Evolutionary conservation across 768 basidiomycete species (phyloP), one percentile per base, ranked within the genome.

Genomic region (Epithele typhae): DNA sequence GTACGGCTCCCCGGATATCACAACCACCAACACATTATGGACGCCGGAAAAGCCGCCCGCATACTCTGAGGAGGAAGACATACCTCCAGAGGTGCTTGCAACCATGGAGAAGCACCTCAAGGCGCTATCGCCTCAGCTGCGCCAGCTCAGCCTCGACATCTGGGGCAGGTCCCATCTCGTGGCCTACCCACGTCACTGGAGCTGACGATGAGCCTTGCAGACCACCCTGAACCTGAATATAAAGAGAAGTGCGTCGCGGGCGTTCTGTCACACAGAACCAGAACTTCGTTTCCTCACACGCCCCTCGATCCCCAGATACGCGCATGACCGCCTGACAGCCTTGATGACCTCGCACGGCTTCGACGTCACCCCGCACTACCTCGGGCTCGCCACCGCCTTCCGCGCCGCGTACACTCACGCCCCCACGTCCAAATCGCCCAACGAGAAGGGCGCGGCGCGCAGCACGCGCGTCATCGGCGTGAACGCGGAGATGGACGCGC

Each of bases 351-450:
- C 64, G 27, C 75, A 81, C 46, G 86, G 84, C 6, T 92, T 89
- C 63, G 63, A 64, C n/a, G 82, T 90, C 19, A 88, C 81, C 3
- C 70, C 66, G 41, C 79, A 81, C 56, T 87, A 90, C 57, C 75
- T 84, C 40, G 81, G 78, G 14, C 72, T 92, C 3, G 62, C 75
- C 12, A 91, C 88, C 19, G 88, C 89, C 3, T 92, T 87, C 84
- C 72, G 77, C 44, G 89, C 89, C 2, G 83, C 82, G 56, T 89
- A 74, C 63, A 69, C 70, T 30, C 75, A 79, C 52, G 78, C 81
- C 17, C 6, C 8, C 15, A 8, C 17, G 21, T 49, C 56, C 17
- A 30, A 25, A 27, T 18, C 27, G 27, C 78, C 77, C 24, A 82
- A 84, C 9, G 25, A 27, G 7, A 39, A 25, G 15, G 17, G 32